Evolutionary conservation across 2,329 filamentous ascomycete species (phyloP), one percentile per base, ranked within the genome.

Genomic region (Hypoxylon sp.): DNA sequence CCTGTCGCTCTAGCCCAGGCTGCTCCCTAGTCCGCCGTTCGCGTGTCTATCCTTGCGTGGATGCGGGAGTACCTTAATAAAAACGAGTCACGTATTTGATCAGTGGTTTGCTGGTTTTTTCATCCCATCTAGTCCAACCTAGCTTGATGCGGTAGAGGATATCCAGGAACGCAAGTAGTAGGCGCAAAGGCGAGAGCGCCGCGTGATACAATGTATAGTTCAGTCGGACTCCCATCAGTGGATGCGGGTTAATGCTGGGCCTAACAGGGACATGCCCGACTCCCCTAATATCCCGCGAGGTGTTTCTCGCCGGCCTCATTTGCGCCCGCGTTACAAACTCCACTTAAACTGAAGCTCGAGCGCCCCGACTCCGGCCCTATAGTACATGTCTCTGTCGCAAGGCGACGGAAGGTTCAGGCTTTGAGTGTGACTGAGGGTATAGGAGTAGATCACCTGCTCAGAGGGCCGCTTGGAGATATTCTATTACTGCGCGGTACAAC

Each of bases 221-320:
- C 30, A 42, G 46, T 59, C 30, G 28, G 24, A 50, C 14, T 28
- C 14, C 32, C 26, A 16, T 51, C 55, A 38, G 16, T 28, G 44
- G 33, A 38, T 28, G 54, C 22, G 54, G 54, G 32, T n/a, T 40
- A 20, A 16, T 32, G 16, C 22, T 32, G 1, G 40, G 18, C 24
- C 24, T 33, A 52, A 52, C 56, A 61, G 46, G 62, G 56, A 30
- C 18, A 44, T 30, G n/a, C 46, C 46, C 46, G 48, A 44, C 52
- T 32, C n/a, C n/a, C 30, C 26, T 61, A 57, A 52, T 53, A 53
- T 53, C 38, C 62, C 52, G 26, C 52, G 48, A 53, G 50, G 40
- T 22, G 11, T 33, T 42, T 48, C 16, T 57, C 12, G 3, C 42
- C 18, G 22, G 26, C 46, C 38, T 65, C 45, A 61, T 65, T 65